Evolutionary conservation across 148 eudicot genomes (phyloP).

Genomic region (Talinum fruticosum): DNA sequence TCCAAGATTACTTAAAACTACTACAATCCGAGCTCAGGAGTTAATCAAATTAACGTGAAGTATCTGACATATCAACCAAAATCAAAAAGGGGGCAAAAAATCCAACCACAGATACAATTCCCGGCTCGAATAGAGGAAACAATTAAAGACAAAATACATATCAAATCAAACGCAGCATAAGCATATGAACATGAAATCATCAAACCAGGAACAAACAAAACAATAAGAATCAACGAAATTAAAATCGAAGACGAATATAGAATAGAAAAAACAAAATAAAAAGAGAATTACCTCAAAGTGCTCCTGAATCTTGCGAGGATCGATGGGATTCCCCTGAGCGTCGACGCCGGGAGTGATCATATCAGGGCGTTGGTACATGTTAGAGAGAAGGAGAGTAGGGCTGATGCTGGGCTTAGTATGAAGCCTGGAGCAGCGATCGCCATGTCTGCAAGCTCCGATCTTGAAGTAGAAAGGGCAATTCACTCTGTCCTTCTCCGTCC

Average conservation of each 20-base stretch:
- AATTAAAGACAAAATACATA: too few relatives aligned
- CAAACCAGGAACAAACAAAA: too few relatives aligned
- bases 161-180: too few relatives aligned
- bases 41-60: too few relatives aligned
- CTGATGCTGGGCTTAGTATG: slow-evolving; percentile 72
- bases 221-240: neutral
- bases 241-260: neutral
- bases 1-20: too few relatives aligned
- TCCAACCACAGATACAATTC: too few relatives aligned
- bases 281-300: slow-evolving; percentile 49
- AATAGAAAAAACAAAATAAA: neutral
- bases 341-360: slow-evolving; percentile 77
- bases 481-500: slow-evolving; percentile 66
- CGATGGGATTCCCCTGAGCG: slow-evolving; percentile 59
- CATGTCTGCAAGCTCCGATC: slow-evolving; percentile 75
- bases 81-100: too few relatives aligned
- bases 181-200: too few relatives aligned
- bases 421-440: slow-evolving; percentile 62
- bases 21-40: too few relatives aligned
- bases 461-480: slow-evolving; percentile 78
- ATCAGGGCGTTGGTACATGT: slow-evolving; percentile 75
- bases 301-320: slow-evolving; percentile 59
- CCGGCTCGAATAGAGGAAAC: too few relatives aligned
- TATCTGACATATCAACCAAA: too few relatives aligned
- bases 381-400: slow-evolving; percentile 58